phyloP scores from a whole-genome alignment of 179 eudicot species.

The Gypsophila paniculata region DNA sequence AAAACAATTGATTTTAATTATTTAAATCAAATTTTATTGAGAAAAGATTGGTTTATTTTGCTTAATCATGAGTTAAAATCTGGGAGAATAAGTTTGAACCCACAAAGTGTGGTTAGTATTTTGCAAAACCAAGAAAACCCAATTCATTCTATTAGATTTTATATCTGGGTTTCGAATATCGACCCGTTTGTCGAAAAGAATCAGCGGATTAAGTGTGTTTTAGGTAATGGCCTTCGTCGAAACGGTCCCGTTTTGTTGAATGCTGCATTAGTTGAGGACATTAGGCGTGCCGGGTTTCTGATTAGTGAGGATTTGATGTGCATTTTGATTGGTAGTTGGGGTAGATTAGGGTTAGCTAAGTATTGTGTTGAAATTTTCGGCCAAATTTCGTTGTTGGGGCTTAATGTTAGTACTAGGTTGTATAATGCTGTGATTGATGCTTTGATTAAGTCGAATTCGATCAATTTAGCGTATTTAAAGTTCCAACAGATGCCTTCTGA shows the following conservation, averaged over 20 bases:
- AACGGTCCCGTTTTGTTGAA: constrained; percentile 76
- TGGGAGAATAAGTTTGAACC: constrained; percentile 46
- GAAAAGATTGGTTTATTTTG: constrained; percentile 80
- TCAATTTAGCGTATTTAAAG: constrained; percentile 83
- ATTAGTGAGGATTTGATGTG: constrained; percentile 67
- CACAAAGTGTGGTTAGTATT: constrained; percentile 49
- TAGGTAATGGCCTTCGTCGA: constrained; percentile 49
- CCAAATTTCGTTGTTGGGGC: constrained; percentile 72
- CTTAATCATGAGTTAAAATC: constrained; percentile 65
- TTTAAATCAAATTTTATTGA: constrained; percentile 46
- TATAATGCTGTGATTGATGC: constrained; percentile 97
- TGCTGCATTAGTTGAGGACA: constrained; percentile 51
- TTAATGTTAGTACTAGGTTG: constrained; percentile 69
- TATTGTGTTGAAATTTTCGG: constrained; percentile 76
- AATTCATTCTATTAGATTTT: constrained; percentile 49
- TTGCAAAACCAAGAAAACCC: constrained; percentile 79
- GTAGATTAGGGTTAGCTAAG: constrained; percentile 80
- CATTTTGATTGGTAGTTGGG: constrained; percentile 83
- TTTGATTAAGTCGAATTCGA: constrained; percentile 75
- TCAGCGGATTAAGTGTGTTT: constrained; percentile 45
- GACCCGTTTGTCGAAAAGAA: constrained; percentile 41
- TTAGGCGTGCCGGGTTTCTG: constrained; percentile 49
- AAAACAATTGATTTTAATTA: constrained; percentile 48
- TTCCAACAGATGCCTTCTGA: constrained; percentile 88
- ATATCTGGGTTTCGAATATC: constrained; percentile 64